Evolutionary conservation across 148 eudicot genomes (phyloP).

Genomic region (Rhododendron henanense): DNA sequence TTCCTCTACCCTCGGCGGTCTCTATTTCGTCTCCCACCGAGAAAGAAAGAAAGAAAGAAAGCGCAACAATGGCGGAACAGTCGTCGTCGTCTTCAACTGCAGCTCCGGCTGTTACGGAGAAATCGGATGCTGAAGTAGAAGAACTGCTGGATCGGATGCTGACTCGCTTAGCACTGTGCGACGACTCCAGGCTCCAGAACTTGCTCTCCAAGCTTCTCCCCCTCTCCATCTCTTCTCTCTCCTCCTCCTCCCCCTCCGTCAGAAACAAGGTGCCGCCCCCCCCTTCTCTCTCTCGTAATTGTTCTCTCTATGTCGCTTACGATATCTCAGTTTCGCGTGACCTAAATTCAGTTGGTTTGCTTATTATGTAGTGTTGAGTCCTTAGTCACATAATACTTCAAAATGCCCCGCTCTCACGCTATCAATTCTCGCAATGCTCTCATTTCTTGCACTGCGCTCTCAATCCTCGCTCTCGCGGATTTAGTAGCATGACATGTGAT

Average conservation of each 20-base stretch:
- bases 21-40: neutral
- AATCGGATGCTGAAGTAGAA: slow-evolving; percentile 62
- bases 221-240: slow-evolving; percentile 65
- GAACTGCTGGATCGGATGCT: slow-evolving; percentile 81
- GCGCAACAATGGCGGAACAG: slow-evolving; percentile 11
- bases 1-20: neutral
- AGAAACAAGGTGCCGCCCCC: slow-evolving; percentile 50
- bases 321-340: neutral
- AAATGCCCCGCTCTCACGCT: too few relatives aligned
- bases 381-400: too few relatives aligned
- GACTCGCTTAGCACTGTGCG: slow-evolving; percentile 83
- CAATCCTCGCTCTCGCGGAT: too few relatives aligned
- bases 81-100: slow-evolving; percentile 20
- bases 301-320: neutral
- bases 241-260: slow-evolving; percentile 50
- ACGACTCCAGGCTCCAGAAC: slow-evolving; percentile 68
- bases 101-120: slow-evolving; percentile 18
- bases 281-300: neutral
- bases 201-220: slow-evolving; percentile 85
- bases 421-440: too few relatives aligned
- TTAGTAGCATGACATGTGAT: neutral
- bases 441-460: too few relatives aligned
- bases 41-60: neutral
- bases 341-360: neutral
- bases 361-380: neutral